phyloP scores from a whole-genome alignment of 305 asterid genomes.

The Rubia tinctorum region DNA sequence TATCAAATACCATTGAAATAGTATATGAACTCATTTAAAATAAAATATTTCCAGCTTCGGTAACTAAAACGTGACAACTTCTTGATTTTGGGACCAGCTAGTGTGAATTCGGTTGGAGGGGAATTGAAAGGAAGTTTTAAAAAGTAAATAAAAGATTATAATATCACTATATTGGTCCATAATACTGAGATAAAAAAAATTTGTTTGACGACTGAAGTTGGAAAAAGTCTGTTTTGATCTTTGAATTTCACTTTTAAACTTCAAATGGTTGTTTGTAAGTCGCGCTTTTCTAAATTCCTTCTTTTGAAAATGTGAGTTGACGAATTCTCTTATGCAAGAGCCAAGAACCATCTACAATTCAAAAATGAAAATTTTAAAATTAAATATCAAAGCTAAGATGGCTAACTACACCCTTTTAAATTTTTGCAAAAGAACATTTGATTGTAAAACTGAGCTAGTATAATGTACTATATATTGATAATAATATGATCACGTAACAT shows the following conservation, averaged over 20 bases:
- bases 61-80: not conserved
- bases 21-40: not conserved
- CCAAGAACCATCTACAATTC: too few species aligned
- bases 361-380: not conserved
- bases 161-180: not conserved
- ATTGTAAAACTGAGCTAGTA: too few species aligned
- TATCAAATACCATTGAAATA: not conserved
- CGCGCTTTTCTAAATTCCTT: not conserved
- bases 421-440: too few species aligned
- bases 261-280: not conserved
- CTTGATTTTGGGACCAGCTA: not conserved
- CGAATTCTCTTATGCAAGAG: too few species aligned
- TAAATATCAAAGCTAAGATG: not conserved
- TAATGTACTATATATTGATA: too few species aligned
- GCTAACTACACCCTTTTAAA: too few species aligned
- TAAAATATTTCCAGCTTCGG: not conserved
- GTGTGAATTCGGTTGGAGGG: not conserved
- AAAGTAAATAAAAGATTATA: not conserved
- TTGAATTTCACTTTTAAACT: not conserved
- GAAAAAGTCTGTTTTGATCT: not conserved
- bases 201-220: not conserved
- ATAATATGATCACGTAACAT: too few species aligned
- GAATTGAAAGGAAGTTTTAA: not conserved
- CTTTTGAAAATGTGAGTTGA: not conserved
- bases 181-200: not conserved